Conservation (phyloP, 129 eudicot species). For the Heracleum sosnowskyi region DNA sequence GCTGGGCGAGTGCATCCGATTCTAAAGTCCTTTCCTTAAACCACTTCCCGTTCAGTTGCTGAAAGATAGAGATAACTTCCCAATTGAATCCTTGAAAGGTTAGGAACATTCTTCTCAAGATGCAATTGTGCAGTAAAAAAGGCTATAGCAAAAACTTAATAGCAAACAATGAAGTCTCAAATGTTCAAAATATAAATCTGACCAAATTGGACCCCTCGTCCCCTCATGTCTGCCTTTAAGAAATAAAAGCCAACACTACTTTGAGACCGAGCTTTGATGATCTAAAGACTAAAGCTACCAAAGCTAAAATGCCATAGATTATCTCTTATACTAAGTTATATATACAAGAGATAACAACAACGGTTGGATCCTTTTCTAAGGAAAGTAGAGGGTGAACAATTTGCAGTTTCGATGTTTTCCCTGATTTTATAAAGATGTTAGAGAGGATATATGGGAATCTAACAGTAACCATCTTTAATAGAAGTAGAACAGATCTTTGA, state of each 20-base stretch:
- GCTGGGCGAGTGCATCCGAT: too few species aligned
- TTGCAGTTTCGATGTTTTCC: too few species aligned
- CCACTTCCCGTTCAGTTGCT: too few species aligned
- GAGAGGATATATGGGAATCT: background rate
- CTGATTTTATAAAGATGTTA: background rate
- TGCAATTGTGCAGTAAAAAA: too few species aligned
- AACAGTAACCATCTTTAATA: background rate
- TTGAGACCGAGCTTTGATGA: conserved; percentile 8
- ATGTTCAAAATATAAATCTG: background rate
- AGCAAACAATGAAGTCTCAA: background rate
- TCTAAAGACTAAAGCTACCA: conserved; percentile 7
- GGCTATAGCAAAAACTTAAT: background rate
- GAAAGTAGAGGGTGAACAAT: background rate
- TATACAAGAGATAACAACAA: too few species aligned
- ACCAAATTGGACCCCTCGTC: background rate
- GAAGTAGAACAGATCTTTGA: background rate
- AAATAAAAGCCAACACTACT: conserved; percentile 4
- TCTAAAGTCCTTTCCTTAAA: too few species aligned
- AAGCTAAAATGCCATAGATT: background rate
- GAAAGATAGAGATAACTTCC: too few species aligned
- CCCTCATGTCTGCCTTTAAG: conserved; percentile 2
- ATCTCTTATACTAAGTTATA: background rate
- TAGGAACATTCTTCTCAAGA: too few species aligned
- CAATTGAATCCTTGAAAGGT: too few species aligned
- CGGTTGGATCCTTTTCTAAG: background rate